phyloP scores from a whole-genome alignment of 1,284 basidiomycete species.

The Porodaedalea pini region DNA sequence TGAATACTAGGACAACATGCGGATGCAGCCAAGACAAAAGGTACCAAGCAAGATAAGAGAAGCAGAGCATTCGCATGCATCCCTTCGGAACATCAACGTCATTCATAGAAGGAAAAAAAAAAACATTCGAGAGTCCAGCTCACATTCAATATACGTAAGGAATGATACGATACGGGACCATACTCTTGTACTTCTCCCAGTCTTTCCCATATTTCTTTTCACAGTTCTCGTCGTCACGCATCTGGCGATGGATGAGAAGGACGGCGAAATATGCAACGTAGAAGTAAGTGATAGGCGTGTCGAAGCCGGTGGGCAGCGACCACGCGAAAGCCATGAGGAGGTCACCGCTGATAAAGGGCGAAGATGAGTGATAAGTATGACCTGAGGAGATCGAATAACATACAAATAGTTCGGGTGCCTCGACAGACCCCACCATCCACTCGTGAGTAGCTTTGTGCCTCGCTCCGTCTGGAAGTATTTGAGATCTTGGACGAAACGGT shows the following conservation, averaged over 20 bases:
- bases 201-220: conserved; percentile 76
- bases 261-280: conserved; percentile 89
- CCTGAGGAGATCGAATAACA: conserved; percentile 29
- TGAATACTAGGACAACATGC: no score
- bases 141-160: conserved; percentile 44
- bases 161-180: conserved; percentile 50
- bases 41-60: no score
- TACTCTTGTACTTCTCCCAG: conserved; percentile 49
- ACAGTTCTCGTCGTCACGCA: conserved; percentile 91
- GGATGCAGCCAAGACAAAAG: no score
- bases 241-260: conserved; percentile 88
- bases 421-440: conserved; percentile 96
- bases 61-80: no score
- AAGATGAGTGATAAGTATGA: not conserved
- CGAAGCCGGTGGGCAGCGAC: conserved; percentile 92
- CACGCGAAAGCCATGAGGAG: conserved; percentile 88
- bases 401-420: conserved; percentile 93
- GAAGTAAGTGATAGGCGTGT: conserved; percentile 94
- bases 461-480: conserved; percentile 80
- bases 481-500: conserved; percentile 49
- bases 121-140: not conserved
- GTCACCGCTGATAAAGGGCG: conserved; percentile 58
- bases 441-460: conserved; percentile 88
- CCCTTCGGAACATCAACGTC: no score
- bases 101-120: no score